Evolutionary conservation across 768 basidiomycete species (phyloP).

Genomic region (Boletus barrowsii): DNA sequence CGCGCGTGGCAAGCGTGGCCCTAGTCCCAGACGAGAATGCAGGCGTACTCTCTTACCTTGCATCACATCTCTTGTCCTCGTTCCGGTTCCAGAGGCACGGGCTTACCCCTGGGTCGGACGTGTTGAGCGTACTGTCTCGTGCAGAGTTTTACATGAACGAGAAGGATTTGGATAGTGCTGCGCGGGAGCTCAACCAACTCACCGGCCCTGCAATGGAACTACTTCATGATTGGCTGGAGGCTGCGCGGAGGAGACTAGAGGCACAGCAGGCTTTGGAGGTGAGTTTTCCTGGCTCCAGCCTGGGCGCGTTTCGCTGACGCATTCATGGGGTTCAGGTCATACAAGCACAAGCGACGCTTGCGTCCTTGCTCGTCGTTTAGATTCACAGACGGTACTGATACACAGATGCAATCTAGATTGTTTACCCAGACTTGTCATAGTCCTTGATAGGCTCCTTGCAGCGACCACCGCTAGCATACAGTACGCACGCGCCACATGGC

Average conservation of each 20-base stretch:
- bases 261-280: conserved; percentile 92
- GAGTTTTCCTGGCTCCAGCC: background rate
- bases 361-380: conserved; percentile 74
- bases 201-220: conserved; percentile 75
- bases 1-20: conserved; percentile 83
- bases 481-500: conserved; percentile 84
- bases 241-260: conserved; percentile 82
- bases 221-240: conserved; percentile 85
- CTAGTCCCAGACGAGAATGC: conserved; percentile 90
- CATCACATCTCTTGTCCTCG: conserved; percentile 71
- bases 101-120: conserved; percentile 69
- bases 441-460: background rate
- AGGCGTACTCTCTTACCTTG: conserved; percentile 82
- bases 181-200: conserved; percentile 89
- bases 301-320: conserved; percentile 10
- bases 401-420: conserved; percentile 21
- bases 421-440: conserved; percentile 5
- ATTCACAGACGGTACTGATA: conserved; percentile 11
- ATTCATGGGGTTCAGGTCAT: conserved; percentile 52
- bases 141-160: conserved; percentile 88
- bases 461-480: conserved; percentile 27
- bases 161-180: conserved; percentile 81
- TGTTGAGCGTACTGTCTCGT: conserved; percentile 80
- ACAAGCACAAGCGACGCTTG: conserved; percentile 79
- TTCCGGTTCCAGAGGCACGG: conserved; percentile 82